Evolutionary conservation across 352 stramenopile genomes (phyloP).

Genomic region (Phytophthora syringae): DNA sequence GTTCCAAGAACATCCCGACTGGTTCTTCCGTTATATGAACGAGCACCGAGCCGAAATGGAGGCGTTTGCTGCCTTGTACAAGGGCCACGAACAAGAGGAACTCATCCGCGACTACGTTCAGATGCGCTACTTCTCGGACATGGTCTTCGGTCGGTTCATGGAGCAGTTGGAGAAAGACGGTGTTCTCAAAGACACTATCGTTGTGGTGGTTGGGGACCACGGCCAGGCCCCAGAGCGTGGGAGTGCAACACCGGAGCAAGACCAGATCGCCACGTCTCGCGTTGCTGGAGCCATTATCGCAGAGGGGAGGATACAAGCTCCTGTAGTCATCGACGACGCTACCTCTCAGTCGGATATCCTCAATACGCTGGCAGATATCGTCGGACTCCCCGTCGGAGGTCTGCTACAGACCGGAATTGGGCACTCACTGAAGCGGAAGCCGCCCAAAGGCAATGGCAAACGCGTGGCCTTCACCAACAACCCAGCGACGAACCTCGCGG

Average conservation of each 20-base stretch:
- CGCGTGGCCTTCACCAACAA: slow-evolving; percentile 62
- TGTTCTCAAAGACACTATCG: slow-evolving; percentile 73
- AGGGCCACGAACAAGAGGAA: slow-evolving; percentile 45
- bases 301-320: slow-evolving; percentile 49
- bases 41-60: slow-evolving; percentile 40
- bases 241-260: slow-evolving; percentile 51
- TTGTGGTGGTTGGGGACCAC: slow-evolving; percentile 71
- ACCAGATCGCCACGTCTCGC: slow-evolving; percentile 52
- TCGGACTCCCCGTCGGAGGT: slow-evolving; percentile 51
- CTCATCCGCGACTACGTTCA: slow-evolving; percentile 65
- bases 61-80: slow-evolving; percentile 55
- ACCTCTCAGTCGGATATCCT: slow-evolving; percentile 63
- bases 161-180: slow-evolving; percentile 53
- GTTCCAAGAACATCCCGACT: slow-evolving; percentile 66
- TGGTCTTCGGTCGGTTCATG: slow-evolving; percentile 68
- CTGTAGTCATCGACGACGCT: slow-evolving; percentile 50
- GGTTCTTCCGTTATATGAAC: slow-evolving; percentile 53
- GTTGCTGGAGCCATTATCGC: slow-evolving; percentile 65
- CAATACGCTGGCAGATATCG: slow-evolving; percentile 76
- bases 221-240: slow-evolving; percentile 60
- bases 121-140: slow-evolving; percentile 73
- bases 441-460: slow-evolving; percentile 31
- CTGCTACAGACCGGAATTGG: slow-evolving; percentile 66
- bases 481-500: slow-evolving; percentile 56
- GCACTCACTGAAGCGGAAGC: slow-evolving; percentile 63